These are phyloP conservation scores for Cavenderia fasciculata DNA, from an alignment of 78 protist species.

Conservation along the genomic window DNA sequence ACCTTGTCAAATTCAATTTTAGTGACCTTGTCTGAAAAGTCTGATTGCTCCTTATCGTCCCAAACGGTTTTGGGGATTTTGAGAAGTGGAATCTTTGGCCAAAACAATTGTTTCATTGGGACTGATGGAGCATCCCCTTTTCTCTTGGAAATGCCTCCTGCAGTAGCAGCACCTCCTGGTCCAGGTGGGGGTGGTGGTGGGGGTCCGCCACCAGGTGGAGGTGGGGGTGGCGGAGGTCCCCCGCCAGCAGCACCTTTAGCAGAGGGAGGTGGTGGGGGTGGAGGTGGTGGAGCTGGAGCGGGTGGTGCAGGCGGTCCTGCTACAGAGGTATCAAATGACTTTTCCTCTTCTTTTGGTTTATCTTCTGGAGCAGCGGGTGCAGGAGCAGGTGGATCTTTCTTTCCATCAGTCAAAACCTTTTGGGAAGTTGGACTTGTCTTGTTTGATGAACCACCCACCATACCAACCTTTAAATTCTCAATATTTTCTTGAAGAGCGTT, in stretches of 20 bases:
- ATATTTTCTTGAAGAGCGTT: background rate
- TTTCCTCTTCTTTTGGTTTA: background rate
- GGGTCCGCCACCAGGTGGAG: slow-evolving; percentile 11
- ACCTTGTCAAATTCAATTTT: slow-evolving; percentile 14
- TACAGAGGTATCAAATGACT: background rate
- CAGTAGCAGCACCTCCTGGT: background rate
- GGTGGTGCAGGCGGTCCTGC: slow-evolving; percentile 37
- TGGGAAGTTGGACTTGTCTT: background rate
- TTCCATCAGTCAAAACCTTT: background rate
- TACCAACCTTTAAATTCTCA: background rate
- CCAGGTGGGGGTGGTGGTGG: slow-evolving; percentile 27
- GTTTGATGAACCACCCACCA: background rate
- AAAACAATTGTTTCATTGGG: slow-evolving; percentile 66
- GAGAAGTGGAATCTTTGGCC: slow-evolving; percentile 13
- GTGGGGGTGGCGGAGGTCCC: slow-evolving; percentile 74
- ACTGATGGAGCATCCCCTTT: slow-evolving; percentile 36
- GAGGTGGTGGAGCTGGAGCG: background rate
- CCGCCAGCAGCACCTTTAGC: background rate
- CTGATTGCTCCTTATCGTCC: slow-evolving; percentile 11
- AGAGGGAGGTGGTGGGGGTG: slow-evolving; percentile 22
- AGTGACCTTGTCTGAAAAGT: background rate
- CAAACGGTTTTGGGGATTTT: slow-evolving; percentile 46
- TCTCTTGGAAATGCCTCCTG: background rate
- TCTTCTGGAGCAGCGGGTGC: background rate
- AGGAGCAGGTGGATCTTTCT: background rate